These are phyloP conservation scores for Botrytis pseudocinerea DNA, from an alignment of 2,329 filamentous ascomycete species.

Conservation along the genomic window DNA sequence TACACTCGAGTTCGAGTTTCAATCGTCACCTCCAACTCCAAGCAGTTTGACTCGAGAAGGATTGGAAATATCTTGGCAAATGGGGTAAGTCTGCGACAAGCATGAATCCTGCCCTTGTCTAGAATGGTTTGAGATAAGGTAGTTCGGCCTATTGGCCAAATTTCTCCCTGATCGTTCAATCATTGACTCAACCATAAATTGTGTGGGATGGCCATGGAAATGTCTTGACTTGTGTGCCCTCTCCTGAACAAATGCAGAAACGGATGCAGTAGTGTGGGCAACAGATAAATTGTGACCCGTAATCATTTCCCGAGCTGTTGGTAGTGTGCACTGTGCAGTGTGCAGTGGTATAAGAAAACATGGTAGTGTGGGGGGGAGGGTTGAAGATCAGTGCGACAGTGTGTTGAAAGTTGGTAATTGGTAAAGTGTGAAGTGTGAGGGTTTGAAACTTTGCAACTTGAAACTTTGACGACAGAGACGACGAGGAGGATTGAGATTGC, in stretches of 20 bases:
- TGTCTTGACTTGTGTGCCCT: conserved; percentile 19
- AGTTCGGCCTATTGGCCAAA: conserved; percentile 11
- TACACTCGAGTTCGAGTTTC: not conserved
- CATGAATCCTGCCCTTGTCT: conserved; percentile 14
- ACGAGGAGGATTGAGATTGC: not conserved
- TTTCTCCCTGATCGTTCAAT: conserved; percentile 1
- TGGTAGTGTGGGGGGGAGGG: conserved; percentile 5
- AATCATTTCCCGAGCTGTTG: conserved; percentile 19
- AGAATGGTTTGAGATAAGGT: conserved; percentile 21
- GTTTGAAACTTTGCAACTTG: not conserved
- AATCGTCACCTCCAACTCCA: conserved; percentile 4
- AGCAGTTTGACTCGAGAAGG: conserved; percentile 20
- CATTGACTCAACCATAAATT: conserved; percentile 1
- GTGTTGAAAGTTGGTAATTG: conserved; percentile 4
- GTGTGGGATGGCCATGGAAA: conserved; percentile 3
- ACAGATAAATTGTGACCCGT: conserved; percentile 5
- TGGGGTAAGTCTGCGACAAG: conserved; percentile 6
- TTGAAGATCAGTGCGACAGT: conserved; percentile 15
- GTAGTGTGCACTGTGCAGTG: conserved; percentile 10
- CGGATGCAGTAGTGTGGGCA: conserved; percentile 17
- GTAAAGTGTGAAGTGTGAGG: not conserved
- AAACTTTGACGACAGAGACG: not conserved
- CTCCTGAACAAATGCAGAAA: conserved; percentile 22
- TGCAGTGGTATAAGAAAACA: not conserved
- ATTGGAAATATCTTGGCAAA: conserved; percentile 14